Evolutionary conservation across 2,329 filamentous ascomycete genomes (phyloP).

Genomic region (Calonectria leucothoes): DNA sequence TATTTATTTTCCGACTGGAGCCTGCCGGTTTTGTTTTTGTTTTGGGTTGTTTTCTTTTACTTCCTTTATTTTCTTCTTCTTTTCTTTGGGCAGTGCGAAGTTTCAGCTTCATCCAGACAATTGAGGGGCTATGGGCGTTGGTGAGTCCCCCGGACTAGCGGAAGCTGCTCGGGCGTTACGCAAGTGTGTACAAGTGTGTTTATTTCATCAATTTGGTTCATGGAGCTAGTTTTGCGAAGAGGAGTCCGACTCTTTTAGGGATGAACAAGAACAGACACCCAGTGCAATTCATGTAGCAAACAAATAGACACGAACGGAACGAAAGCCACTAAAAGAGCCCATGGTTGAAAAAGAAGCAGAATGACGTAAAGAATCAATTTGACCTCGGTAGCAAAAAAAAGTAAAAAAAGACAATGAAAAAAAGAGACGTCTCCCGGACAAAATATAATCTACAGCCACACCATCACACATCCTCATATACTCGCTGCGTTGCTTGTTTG

Average conservation of each 20-base stretch:
- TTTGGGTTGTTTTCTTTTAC: too few species aligned
- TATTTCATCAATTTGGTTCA: constrained; percentile 2
- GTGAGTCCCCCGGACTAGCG: not conserved
- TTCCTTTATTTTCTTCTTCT: too few species aligned
- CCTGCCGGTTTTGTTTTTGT: not conserved
- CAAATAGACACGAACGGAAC: not conserved
- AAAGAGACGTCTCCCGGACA: constrained; percentile 35
- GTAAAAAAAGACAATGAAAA: constrained; percentile 37
- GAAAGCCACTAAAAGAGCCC: not conserved
- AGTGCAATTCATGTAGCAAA: not conserved
- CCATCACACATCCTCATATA: constrained; percentile 38
- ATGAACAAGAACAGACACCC: not conserved
- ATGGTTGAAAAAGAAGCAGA: not conserved
- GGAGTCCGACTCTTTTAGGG: not conserved
- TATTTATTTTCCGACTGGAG: not conserved
- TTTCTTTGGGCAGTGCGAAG: not conserved
- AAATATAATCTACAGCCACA: constrained; percentile 41
- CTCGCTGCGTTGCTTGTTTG: constrained; percentile 23
- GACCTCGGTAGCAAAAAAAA: constrained; percentile 34
- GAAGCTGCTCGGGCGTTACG: not conserved
- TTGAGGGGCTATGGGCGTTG: not conserved
- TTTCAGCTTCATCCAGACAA: not conserved
- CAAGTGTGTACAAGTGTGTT: not conserved
- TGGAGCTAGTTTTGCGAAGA: not conserved
- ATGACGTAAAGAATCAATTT: constrained; percentile 33